Percentiles rank a stretch among this genome's conserved stretches.
These are phyloP conservation scores for Chrysosporium keratinophilum DNA, from an alignment of 2,329 filamentous ascomycete species.

Conservation along the genomic window DNA sequence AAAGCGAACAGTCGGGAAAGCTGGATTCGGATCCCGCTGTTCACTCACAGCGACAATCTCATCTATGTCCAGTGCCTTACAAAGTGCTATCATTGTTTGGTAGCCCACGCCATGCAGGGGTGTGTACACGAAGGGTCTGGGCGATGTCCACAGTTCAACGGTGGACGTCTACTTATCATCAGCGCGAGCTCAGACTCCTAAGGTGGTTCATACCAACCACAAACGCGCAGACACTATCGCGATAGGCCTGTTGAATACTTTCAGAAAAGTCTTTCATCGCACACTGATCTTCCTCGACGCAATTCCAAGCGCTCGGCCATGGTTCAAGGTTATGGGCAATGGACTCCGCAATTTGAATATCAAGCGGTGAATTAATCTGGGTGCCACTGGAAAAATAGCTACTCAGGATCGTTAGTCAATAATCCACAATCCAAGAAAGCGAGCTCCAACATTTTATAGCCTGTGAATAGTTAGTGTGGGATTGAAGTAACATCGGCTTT, in stretches of 20 bases:
- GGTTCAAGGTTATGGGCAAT: constrained; percentile 49
- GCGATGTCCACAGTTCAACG: constrained; percentile 21
- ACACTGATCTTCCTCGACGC: background rate
- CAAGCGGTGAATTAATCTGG: constrained; percentile 55
- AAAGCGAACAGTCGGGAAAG: constrained; percentile 55
- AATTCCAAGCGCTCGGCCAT: constrained; percentile 34
- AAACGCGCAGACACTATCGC: constrained; percentile 5
- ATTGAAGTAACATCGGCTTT: background rate
- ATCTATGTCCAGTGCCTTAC: constrained; percentile 26
- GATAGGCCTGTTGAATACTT: background rate
- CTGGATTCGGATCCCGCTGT: constrained; percentile 50
- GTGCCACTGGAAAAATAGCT: constrained; percentile 54
- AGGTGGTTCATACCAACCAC: background rate
- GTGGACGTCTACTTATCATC: constrained; percentile 25
- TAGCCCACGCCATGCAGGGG: constrained; percentile 35
- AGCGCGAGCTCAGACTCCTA: background rate
- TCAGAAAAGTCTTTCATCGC: background rate
- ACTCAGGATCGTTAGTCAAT: constrained; percentile 19
- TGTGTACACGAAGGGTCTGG: constrained; percentile 34
- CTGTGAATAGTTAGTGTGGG: constrained; percentile 19
- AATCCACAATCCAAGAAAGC: background rate
- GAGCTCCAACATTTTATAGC: constrained; percentile 50
- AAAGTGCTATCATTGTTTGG: constrained; percentile 27
- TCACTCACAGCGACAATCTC: constrained; percentile 30
- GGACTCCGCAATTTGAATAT: constrained; percentile 47